phyloP scores from a whole-genome alignment of 129 eudicot genomes.

The Heracleum sosnowskyi region DNA sequence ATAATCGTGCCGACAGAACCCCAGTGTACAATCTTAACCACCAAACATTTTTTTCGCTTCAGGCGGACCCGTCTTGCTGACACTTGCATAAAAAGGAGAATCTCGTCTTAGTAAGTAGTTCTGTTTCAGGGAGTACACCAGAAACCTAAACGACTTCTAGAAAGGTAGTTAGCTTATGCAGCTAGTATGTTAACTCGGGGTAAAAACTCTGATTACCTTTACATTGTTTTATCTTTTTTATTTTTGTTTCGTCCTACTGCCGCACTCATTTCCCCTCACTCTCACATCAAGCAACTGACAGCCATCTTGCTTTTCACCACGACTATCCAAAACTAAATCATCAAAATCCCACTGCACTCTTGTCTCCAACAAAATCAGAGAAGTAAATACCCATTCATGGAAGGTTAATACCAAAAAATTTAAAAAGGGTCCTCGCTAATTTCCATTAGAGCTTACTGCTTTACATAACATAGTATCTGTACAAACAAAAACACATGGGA shows the following conservation, averaged over 20 bases:
- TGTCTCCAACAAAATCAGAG: not conserved
- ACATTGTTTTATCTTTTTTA: not conserved
- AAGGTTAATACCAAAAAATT: not conserved
- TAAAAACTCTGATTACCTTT: not conserved
- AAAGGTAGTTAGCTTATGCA: not conserved
- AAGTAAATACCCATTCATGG: not conserved
- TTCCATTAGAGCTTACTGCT: not conserved
- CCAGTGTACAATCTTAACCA: not conserved
- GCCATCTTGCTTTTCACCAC: not conserved
- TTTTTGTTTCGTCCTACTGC: not conserved
- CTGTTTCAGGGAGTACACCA: not conserved
- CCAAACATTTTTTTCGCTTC: not conserved
- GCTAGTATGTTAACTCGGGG: not conserved
- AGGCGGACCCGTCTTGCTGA: not conserved
- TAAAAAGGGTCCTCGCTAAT: not conserved
- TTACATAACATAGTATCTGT: not conserved
- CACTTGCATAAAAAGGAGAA: not conserved
- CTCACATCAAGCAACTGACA: not conserved
- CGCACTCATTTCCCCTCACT: not conserved
- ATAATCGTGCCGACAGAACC: not conserved
- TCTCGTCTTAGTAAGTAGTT: not conserved
- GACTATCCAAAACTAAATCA: not conserved
- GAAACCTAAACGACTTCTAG: not conserved
- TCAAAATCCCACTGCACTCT: not conserved
- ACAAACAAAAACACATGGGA: not conserved